Percentiles rank a stretch among this genome's conserved stretches.
Evolutionary conservation across 192 early-diverging fungal genomes (phyloP).

Genomic region (Coemansia sp.): DNA sequence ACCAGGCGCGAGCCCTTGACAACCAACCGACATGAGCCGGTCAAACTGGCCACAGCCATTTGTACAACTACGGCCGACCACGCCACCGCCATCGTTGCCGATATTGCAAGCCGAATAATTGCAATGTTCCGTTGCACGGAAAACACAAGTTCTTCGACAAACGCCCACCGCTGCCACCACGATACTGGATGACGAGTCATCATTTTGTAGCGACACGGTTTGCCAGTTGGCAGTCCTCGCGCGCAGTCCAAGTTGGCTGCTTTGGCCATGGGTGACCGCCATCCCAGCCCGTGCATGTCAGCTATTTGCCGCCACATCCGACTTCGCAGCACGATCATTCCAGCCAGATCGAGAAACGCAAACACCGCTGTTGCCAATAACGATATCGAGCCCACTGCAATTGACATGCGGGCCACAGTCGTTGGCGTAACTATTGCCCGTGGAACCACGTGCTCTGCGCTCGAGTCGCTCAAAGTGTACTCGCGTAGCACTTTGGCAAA

Average conservation of each 20-base stretch:
- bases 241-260: background rate
- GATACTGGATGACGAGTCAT: constrained; percentile 1
- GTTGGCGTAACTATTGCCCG: constrained; percentile 10
- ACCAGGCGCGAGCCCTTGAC: constrained; percentile 4
- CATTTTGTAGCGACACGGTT: constrained; percentile 11
- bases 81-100: constrained; percentile 21
- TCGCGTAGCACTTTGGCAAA: constrained; percentile 19
- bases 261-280: constrained; percentile 17
- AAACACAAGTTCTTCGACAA: constrained; percentile 37
- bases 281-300: constrained; percentile 12
- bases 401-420: constrained; percentile 7
- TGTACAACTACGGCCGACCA: constrained; percentile 38
- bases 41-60: constrained; percentile 23
- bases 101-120: constrained; percentile 22
- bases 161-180: constrained; percentile 43
- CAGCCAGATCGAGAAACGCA: constrained; percentile 36
- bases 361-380: constrained; percentile 15
- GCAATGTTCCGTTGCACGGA: constrained; percentile 34
- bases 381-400: constrained; percentile 17
- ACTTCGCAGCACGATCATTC: constrained; percentile 43
- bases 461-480: background rate
- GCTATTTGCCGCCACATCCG: constrained; percentile 39
- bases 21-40: constrained; percentile 34
- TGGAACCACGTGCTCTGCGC: background rate
- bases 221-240: background rate